phyloP scores from a whole-genome alignment of 78 protist species.

The Acrasis kona region DNA sequence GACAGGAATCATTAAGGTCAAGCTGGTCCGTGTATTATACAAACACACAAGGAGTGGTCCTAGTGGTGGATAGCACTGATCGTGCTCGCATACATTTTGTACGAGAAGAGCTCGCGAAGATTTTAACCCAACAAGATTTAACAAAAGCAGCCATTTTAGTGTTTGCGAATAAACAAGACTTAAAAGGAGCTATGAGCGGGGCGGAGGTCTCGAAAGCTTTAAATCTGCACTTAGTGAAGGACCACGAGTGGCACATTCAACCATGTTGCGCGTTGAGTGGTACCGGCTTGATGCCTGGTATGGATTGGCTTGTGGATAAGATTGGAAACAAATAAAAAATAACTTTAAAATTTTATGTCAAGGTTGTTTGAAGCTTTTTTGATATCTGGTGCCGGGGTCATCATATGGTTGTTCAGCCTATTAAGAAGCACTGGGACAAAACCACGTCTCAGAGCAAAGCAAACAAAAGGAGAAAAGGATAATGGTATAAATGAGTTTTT shows the following conservation, averaged over 20 bases:
- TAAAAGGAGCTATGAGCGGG: constrained; percentile 35
- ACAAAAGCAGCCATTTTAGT: constrained; percentile 59
- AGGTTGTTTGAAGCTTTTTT: neutral
- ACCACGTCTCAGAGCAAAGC: neutral
- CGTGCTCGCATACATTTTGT: neutral
- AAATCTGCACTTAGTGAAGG: constrained; percentile 4
- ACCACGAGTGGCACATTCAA: constrained; percentile 21
- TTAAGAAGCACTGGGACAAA: neutral
- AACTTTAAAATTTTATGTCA: neutral
- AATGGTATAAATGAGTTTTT: neutral
- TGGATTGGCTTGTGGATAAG: constrained; percentile 25
- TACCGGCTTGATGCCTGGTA: constrained; percentile 27
- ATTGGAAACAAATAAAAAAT: neutral
- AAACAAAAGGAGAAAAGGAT: neutral
- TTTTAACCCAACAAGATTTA: constrained; percentile 63
- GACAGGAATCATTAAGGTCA: constrained; percentile 25
- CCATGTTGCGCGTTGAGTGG: constrained; percentile 23
- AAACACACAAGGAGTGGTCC: constrained; percentile 15
- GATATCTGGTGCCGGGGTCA: neutral
- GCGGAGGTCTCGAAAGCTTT: constrained; percentile 35
- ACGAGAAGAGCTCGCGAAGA: constrained; percentile 30
- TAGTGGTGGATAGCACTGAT: constrained; percentile 29
- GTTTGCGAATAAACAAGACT: constrained; percentile 82
- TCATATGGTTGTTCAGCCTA: neutral
- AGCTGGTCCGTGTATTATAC: constrained; percentile 27